Evolutionary conservation across 2,329 filamentous ascomycete species (phyloP).

Genomic region (Hypoxylon sp.): DNA sequence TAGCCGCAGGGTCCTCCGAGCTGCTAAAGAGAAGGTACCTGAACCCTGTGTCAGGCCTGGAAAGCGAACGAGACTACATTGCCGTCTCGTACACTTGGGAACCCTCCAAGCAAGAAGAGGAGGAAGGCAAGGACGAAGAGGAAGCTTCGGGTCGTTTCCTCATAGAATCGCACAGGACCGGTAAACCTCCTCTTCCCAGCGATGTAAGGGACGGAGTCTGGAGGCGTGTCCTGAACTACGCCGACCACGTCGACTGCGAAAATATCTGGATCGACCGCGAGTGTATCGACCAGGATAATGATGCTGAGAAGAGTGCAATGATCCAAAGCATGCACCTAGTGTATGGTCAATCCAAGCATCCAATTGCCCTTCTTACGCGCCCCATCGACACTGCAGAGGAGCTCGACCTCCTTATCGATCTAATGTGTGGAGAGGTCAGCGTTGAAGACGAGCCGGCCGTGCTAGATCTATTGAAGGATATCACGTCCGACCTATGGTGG

Average conservation of each 20-base stretch:
- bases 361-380: constrained; percentile 49
- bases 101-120: constrained; percentile 46
- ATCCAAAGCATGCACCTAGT: constrained; percentile 52
- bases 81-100: constrained; percentile 51
- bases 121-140: constrained; percentile 39
- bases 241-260: constrained; percentile 45
- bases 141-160: constrained; percentile 39
- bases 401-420: constrained; percentile 44
- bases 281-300: constrained; percentile 48
- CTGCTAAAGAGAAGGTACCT: constrained; percentile 46
- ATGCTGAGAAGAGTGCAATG: constrained; percentile 45
- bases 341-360: constrained; percentile 46
- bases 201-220: constrained; percentile 47
- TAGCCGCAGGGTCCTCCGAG: constrained; percentile 35
- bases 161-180: constrained; percentile 44
- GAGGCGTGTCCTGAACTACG: constrained; percentile 46
- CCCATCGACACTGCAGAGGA: constrained; percentile 43
- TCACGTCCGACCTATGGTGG: constrained; percentile 50
- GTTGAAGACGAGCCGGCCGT: constrained; percentile 41
- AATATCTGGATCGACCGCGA: constrained; percentile 50
- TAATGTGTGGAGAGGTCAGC: constrained; percentile 43
- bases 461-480: constrained; percentile 44
- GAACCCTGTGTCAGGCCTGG: constrained; percentile 42
- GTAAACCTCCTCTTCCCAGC: constrained; percentile 42
- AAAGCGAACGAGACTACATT: constrained; percentile 45